These are phyloP conservation scores for Hymenoscyphus fructigenus DNA, from an alignment of 2,329 filamentous ascomycete species.

Conservation along the genomic window DNA sequence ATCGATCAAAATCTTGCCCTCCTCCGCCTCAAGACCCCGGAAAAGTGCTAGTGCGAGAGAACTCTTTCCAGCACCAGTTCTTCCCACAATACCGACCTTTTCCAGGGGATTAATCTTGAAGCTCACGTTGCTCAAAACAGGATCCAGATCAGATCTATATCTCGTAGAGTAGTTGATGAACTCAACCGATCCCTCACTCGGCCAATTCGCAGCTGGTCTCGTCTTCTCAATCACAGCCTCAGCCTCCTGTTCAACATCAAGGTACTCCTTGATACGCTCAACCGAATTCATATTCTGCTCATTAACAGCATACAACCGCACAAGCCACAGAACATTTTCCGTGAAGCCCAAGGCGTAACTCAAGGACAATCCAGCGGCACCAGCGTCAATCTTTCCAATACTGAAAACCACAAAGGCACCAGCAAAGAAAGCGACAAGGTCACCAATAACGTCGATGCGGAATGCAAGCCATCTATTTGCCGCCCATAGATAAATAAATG, in stretches of 20 bases:
- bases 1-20: constrained; percentile 87
- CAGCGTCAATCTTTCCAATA: constrained; percentile 80
- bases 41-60: constrained; percentile 91
- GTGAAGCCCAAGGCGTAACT: constrained; percentile 97
- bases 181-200: constrained; percentile 78
- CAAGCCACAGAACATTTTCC: constrained; percentile 95
- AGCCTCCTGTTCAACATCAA: constrained; percentile 94
- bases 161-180: constrained; percentile 88
- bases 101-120: constrained; percentile 85
- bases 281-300: constrained; percentile 99
- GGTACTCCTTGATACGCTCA: constrained; percentile 94
- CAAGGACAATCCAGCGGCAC: constrained; percentile 87
- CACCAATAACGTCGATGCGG: constrained; percentile 85
- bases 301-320: constrained; percentile 88
- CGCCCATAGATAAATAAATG: constrained; percentile 95
- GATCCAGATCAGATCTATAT: constrained; percentile 83
- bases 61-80: constrained; percentile 95
- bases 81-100: constrained; percentile 94
- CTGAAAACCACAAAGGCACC: constrained; percentile 87
- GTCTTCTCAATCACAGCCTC: constrained; percentile 73
- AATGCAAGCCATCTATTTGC: constrained; percentile 96
- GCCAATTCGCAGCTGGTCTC: constrained; percentile 79
- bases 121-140: constrained; percentile 77
- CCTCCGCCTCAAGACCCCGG: constrained; percentile 86
- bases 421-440: constrained; percentile 89